Evolutionary conservation across 306 rosid genomes (phyloP), one percentile per base, ranked within the genome.

Genomic region (Trichosanthes truncata): DNA sequence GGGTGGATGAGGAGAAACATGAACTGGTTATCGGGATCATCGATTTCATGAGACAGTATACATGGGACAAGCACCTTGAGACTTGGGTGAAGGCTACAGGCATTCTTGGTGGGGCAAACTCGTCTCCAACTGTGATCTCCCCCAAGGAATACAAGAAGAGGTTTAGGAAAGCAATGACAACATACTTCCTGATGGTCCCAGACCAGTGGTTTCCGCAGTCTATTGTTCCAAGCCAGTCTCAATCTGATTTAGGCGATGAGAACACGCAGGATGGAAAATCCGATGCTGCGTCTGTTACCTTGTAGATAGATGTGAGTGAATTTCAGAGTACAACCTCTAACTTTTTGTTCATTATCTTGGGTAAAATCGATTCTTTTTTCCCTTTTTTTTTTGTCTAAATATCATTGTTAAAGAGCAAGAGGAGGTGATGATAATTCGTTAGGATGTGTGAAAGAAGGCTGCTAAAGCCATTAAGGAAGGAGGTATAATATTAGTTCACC

Each of bases 31-130:
- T 96, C 71, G 99, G 98, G 83, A 93, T 96, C 82, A 96, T 96
- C 68, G 99, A 96, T 82, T 96, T 91, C 86, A 84, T 96, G 99
- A 93, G 99, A 68, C 99, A 95, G 76, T 94, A 94, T 84, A 95
- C 99, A 7, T 95, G 99, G 99, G 99, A 96, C 89, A 96, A 96
- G 85, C 99, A 96, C 87, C 96, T 96, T 45, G 99, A 96, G 87
- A 90, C 98, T 21, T 96, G 99, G 99, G 99, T 91, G 66, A 96
- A 96, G 82, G 92, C 94, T 84, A 88, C 97, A 6, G 98, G 99
- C 79, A 91, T 96, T 69, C 96, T 96, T 21, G 99, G 99, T 65
- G 99, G 99, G 31, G 88, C 97, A 78, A 96, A 96, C 78, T 45
- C 96, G 23, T 31, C 96, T 66, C 99, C 99, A 31, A 96, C 99